Base-by-base conservation (phyloP, 805 yeast genomes). In the Diddensiella caesifluorescens region DNA sequence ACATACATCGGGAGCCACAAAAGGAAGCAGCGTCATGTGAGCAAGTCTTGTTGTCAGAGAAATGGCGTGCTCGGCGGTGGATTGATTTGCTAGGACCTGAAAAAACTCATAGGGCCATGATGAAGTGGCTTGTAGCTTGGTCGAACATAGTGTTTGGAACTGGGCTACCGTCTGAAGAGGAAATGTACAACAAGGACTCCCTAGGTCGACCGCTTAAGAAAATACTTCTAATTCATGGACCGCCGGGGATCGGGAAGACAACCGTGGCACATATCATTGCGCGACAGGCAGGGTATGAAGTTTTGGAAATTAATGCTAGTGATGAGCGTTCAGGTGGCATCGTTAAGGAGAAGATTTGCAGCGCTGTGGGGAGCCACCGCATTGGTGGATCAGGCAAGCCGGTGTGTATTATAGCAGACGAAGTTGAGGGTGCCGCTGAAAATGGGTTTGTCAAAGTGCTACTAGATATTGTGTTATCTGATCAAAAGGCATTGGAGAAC, bases 171-270 rank as follows among this genome's bases (percentile, higher is more conserved):
- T 19, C 35, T 5, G 44, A 42, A 9, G 19, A 35, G 10, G 38
- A 43, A 4, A 13, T 26, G 13, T 43, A 23, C 35, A 35, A 41
- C 19, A 21, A 44, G 1, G 87, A 80, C 55, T 74, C 76, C 0
- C 67, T 73, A 30, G 68, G 73, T 22, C 65, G 89, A 42, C 89
- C 89, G 0, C 64, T 60, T 12, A 71, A 72, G 39, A 81, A 77
- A 49, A 70, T 92, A 0, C 57, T 92, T 16, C 64, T 92, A 30
- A 73, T 92, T 7, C 87, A 82, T 57, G 98, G 98, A 0, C 92
- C 95, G 0, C 88, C 95, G 0, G 98, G 98, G 1, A 71, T 83
- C 13, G 98, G 98, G 6, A 90, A 90, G 57, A 89, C 97, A 0
- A 76, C 92, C 0, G 80, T 88, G 1, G 86, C 90, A 0, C 96